A percentile compares a stretch with the other conserved stretches of the same genome.
Conservation (phyloP, 495 filamentous ascomycete genomes). For the Hypoxylon cercidicola region DNA sequence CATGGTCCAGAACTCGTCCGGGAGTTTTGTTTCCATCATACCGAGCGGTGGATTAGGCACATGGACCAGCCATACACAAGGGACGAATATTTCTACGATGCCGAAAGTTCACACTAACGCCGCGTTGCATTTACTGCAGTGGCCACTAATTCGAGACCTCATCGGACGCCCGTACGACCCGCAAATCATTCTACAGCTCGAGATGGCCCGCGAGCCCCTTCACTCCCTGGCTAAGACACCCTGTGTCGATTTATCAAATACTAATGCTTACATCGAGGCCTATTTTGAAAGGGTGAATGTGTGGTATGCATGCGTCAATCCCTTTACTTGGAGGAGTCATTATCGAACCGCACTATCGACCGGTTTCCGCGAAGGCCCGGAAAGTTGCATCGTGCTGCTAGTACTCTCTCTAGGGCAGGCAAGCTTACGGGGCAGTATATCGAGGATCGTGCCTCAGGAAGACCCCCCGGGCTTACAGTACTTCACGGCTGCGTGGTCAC, state of each 20-base stretch:
- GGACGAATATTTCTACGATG: conserved; percentile 83
- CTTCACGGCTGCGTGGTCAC: conserved; percentile 80
- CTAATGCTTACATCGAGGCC: conserved; percentile 75
- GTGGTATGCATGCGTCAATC: conserved; percentile 88
- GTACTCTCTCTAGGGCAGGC: conserved; percentile 82
- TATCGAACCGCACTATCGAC: conserved; percentile 76
- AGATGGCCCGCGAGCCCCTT: conserved; percentile 80
- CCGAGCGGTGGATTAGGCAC: conserved; percentile 75
- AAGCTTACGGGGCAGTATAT: conserved; percentile 76
- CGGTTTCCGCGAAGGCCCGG: conserved; percentile 78
- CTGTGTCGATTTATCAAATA: conserved; percentile 77
- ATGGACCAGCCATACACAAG: conserved; percentile 67
- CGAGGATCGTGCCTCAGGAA: conserved; percentile 71
- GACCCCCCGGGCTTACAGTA: conserved; percentile 82
- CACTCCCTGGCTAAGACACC: conserved; percentile 69
- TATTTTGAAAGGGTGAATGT: conserved; percentile 84
- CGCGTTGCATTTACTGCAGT: conserved; percentile 79
- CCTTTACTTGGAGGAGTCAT: conserved; percentile 80
- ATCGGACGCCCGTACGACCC: conserved; percentile 81
- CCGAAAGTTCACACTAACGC: conserved; percentile 84
- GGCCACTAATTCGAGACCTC: conserved; percentile 80
- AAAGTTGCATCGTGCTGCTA: conserved; percentile 84
- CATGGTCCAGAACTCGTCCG: conserved; percentile 55
- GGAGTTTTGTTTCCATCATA: conserved; percentile 66
- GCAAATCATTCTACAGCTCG: conserved; percentile 80